These are phyloP conservation scores for Volvariella volvacea DNA, from an alignment of 1,284 basidiomycete genomes.

Conservation along the genomic window DNA sequence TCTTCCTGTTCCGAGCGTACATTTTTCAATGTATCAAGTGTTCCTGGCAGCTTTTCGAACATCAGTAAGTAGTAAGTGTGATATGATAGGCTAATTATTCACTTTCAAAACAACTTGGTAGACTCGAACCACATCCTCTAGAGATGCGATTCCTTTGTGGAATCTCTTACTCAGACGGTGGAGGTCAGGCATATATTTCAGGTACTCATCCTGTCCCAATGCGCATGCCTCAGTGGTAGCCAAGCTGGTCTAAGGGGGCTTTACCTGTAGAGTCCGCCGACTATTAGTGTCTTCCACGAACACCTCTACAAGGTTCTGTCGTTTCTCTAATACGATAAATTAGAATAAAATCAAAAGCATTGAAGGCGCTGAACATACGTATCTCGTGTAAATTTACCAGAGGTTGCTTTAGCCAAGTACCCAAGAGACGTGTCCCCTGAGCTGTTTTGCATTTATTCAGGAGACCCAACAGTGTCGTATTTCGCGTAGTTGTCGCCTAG, in stretches of 20 bases:
- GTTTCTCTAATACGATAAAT: conserved; percentile 45
- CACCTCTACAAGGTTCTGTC: conserved; percentile 84
- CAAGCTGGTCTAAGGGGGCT: conserved; percentile 9
- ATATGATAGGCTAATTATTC: neutral
- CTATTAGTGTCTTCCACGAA: conserved; percentile 79
- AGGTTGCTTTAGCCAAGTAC: conserved; percentile 96
- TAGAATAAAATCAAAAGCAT: too few species aligned
- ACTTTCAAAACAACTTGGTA: conserved; percentile 80
- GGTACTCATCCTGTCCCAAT: conserved; percentile 64
- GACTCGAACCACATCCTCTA: conserved; percentile 95
- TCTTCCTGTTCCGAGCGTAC: conserved; percentile 43
- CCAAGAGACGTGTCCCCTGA: conserved; percentile 88
- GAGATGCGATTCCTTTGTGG: conserved; percentile 74
- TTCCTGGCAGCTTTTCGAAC: conserved; percentile 58
- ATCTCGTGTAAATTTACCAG: conserved; percentile 93
- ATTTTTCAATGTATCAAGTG: conserved; percentile 59
- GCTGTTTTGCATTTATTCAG: conserved; percentile 96
- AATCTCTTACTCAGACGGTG: conserved; percentile 92
- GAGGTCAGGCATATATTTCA: conserved; percentile 93
- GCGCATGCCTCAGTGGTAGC: conserved; percentile 1
- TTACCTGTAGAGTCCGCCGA: conserved; percentile 68
- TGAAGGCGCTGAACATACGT: conserved; percentile 31
- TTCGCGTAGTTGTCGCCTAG: conserved; percentile 56
- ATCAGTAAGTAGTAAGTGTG: conserved; percentile 3
- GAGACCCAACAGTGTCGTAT: conserved; percentile 84